A percentile compares a stretch with the other conserved stretches of the same genome.
Evolutionary conservation across 495 filamentous ascomycete genomes (phyloP).

Genomic region (Penicillium coprophilum): DNA sequence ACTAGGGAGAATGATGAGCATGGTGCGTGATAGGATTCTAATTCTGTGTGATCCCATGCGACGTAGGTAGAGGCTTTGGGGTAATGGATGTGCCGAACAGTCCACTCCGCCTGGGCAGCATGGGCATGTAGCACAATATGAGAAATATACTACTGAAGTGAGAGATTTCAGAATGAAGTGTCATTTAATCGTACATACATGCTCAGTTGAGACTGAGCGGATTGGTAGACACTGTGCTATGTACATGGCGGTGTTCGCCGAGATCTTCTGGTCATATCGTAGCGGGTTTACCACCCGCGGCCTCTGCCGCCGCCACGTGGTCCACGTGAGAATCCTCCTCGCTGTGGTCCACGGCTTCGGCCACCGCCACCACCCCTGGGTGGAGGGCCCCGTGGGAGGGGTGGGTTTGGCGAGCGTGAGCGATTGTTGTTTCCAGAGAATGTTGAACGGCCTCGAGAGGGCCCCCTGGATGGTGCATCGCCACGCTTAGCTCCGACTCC

Average conservation of each 20-base stretch:
- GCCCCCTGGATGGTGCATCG: not conserved
- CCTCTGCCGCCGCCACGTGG: slow-evolving; percentile 6
- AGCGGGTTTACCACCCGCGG: slow-evolving; percentile 1
- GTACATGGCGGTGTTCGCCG: slow-evolving; percentile 1
- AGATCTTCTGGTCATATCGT: not conserved
- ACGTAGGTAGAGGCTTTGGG: not conserved
- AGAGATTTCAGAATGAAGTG: not conserved
- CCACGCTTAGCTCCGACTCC: not conserved
- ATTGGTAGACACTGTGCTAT: not conserved
- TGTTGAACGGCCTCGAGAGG: not conserved
- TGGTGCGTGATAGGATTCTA: not conserved
- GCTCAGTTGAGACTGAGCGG: not conserved
- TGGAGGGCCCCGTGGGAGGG: not conserved
- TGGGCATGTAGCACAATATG: not conserved
- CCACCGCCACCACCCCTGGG: slow-evolving; percentile 1
- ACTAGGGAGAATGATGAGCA: slow-evolving; percentile 21
- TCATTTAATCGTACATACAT: slow-evolving; percentile 1
- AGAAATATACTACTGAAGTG: not conserved
- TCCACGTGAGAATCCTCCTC: slow-evolving; percentile 8
- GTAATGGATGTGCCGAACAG: not conserved
- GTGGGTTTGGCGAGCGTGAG: not conserved
- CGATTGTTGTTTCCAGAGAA: slow-evolving; percentile 5
- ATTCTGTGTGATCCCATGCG: not conserved
- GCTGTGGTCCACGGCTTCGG: slow-evolving; percentile 3
- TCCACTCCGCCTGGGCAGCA: not conserved